A percentile compares a stretch with the other conserved stretches of the same genome.
Conservation (phyloP, 2,329 filamentous ascomycete species). For the Fusarium proliferatum region DNA sequence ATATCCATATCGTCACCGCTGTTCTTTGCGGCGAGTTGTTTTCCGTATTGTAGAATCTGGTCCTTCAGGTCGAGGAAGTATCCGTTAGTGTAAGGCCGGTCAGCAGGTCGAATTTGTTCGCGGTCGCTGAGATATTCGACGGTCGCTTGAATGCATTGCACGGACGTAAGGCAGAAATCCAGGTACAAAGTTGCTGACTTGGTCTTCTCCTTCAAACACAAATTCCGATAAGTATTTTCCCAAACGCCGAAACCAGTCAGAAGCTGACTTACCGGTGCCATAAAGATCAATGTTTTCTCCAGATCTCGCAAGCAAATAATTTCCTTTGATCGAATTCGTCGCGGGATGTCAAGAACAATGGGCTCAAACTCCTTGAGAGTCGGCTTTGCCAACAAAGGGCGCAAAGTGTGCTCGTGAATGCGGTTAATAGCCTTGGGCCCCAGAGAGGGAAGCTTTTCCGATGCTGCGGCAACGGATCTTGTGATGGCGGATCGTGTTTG, state of each 20-base stretch:
- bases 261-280: conserved; percentile 88
- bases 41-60: conserved; percentile 90
- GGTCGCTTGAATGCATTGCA: conserved; percentile 89
- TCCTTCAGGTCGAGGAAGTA: conserved; percentile 97
- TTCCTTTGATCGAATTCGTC: conserved; percentile 83
- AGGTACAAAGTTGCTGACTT: conserved; percentile 78
- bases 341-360: conserved; percentile 81
- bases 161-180: conserved; percentile 89
- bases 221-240: conserved; percentile 76
- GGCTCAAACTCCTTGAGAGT: conserved; percentile 83
- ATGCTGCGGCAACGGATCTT: conserved; percentile 64
- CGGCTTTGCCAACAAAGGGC: conserved; percentile 79
- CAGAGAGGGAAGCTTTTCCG: conserved; percentile 68
- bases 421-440: conserved; percentile 77
- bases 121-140: conserved; percentile 86
- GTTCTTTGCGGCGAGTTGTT: conserved; percentile 81
- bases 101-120: conserved; percentile 85
- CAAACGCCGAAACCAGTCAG: conserved; percentile 66
- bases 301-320: conserved; percentile 93
- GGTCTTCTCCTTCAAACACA: conserved; percentile 80
- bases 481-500: conserved; percentile 64
- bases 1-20: conserved; percentile 68
- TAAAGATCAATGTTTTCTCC: conserved; percentile 91
- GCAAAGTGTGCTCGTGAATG: conserved; percentile 82
- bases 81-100: conserved; percentile 92